phyloP scores from a whole-genome alignment of 2,329 filamentous ascomycete species.

The Phoma herbarum region DNA sequence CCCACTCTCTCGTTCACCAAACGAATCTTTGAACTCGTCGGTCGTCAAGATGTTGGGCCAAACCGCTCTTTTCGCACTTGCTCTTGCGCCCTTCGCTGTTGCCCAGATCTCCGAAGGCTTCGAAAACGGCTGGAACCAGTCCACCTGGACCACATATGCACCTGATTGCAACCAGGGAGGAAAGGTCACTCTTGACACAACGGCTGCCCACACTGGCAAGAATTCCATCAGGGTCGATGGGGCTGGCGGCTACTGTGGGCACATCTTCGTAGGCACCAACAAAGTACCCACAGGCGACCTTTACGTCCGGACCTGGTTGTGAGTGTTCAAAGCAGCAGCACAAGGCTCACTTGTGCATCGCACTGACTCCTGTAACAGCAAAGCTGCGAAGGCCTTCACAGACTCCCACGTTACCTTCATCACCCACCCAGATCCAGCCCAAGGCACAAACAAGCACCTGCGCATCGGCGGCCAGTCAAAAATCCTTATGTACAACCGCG shows the following conservation, averaged over 20 bases:
- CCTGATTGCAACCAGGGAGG: slow-evolving; percentile 68
- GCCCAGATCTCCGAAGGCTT: slow-evolving; percentile 66
- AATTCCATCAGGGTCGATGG: slow-evolving; percentile 77
- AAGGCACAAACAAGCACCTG: slow-evolving; percentile 66
- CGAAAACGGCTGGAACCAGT: slow-evolving; percentile 66
- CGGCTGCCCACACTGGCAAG: slow-evolving; percentile 66
- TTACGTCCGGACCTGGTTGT: slow-evolving; percentile 66
- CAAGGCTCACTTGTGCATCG: not conserved
- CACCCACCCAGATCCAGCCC: slow-evolving; percentile 68
- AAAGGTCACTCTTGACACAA: slow-evolving; percentile 64
- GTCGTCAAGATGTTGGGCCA: slow-evolving; percentile 54
- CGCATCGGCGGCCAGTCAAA: slow-evolving; percentile 68
- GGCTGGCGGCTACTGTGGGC: slow-evolving; percentile 64
- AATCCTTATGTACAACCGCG: slow-evolving; percentile 72
- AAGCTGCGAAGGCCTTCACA: slow-evolving; percentile 65
- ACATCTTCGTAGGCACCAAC: slow-evolving; percentile 69
- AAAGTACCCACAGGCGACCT: slow-evolving; percentile 65
- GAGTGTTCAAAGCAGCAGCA: slow-evolving; percentile 44
- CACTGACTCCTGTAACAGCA: slow-evolving; percentile 51
- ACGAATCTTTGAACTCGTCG: not conserved
- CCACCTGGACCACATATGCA: slow-evolving; percentile 67
- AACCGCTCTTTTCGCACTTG: slow-evolving; percentile 57
- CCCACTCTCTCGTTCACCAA: not conserved
- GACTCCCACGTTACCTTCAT: slow-evolving; percentile 69
- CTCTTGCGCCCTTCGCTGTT: slow-evolving; percentile 57